Evolutionary conservation across 1,284 basidiomycete genomes (phyloP), one percentile per base, ranked within the genome.

Genomic region (Microstroma glucosiphilum): DNA sequence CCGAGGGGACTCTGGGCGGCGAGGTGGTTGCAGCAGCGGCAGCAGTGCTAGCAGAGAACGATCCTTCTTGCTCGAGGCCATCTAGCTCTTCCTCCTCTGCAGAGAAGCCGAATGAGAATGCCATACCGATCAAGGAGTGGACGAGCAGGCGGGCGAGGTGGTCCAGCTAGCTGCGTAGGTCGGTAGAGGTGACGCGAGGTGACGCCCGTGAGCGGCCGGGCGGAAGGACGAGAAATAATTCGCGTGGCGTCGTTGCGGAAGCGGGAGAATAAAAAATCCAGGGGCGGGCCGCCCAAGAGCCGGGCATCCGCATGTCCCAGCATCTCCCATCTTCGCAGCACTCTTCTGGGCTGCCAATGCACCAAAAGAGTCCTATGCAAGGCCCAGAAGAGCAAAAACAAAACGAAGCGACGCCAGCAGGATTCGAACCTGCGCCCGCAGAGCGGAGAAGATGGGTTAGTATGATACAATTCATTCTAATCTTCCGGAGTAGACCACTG

Each of bases 381-480:
- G 17, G 17, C 15, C 43, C 15, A 48, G 17, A 21, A 17, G 43
- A 6, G 43, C 17, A 21, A 48, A 48, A 21, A 48, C 43, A 48
- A 48, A 48, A 48, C 6, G 12, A n/a, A 48, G 4, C 43, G 43
- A 48, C 43, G 43, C 43, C 17, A 48, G 43, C 43, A 48, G 43
- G 43, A 48, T 21, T 48, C 43, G 43, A 48, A 48, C 43, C 43
- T 48, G 43, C 43, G 43, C 43, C 30, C 30, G 30, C 30, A 37
- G 30, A 37, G 30, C 30, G 30, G 30, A 37, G 30, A 37, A 37
- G 30, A 37, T 37, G 30, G 30, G 30, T 37, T 37, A 37, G 30
- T 37, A 37, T 37, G 30, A 37, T 37, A 37, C 30, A 37, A 37
- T 37, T 37, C 30, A 37, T 37, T 37, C 30, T 37, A 37, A 37